Conservation (phyloP, 169 alveolate genomes). For the Plasmodium billcollinsi region DNA sequence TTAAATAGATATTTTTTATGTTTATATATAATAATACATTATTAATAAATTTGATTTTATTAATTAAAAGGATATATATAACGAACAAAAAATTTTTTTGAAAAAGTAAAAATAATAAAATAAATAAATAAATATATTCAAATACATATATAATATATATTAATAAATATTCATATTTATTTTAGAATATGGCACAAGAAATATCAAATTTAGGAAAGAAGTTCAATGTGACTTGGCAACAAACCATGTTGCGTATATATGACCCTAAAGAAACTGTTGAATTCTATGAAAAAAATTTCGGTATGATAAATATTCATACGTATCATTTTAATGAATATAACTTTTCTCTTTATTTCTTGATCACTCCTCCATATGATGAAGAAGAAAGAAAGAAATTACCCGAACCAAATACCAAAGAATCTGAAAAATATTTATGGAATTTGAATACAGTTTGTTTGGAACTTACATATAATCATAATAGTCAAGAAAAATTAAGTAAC, state of each 20-base stretch:
- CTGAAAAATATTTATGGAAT: conserved; percentile 84
- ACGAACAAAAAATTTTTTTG: too few relatives aligned
- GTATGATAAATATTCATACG: conserved; percentile 82
- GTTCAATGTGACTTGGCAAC: conserved; percentile 78
- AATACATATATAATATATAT: neutral
- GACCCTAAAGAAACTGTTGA: conserved; percentile 84
- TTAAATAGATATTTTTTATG: too few relatives aligned
- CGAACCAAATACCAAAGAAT: conserved; percentile 75
- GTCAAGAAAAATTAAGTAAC: conserved; percentile 79
- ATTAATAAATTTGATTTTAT: too few relatives aligned
- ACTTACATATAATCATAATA: conserved; percentile 84
- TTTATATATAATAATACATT: too few relatives aligned
- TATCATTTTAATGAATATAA: conserved; percentile 79
- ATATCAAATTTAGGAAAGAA: conserved; percentile 38
- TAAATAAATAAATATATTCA: neutral
- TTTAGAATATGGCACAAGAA: neutral
- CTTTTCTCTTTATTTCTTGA: conserved; percentile 85
- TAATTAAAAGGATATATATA: too few relatives aligned
- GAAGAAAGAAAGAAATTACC: conserved; percentile 76
- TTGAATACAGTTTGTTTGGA: conserved; percentile 82
- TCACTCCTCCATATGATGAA: conserved; percentile 81
- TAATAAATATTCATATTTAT: too few relatives aligned
- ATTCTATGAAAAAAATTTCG: conserved; percentile 84
- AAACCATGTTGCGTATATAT: conserved; percentile 87
- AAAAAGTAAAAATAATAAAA: neutral